These are phyloP conservation scores for Calocybe indica DNA, from an alignment of 768 basidiomycete species.

Conservation along the genomic window DNA sequence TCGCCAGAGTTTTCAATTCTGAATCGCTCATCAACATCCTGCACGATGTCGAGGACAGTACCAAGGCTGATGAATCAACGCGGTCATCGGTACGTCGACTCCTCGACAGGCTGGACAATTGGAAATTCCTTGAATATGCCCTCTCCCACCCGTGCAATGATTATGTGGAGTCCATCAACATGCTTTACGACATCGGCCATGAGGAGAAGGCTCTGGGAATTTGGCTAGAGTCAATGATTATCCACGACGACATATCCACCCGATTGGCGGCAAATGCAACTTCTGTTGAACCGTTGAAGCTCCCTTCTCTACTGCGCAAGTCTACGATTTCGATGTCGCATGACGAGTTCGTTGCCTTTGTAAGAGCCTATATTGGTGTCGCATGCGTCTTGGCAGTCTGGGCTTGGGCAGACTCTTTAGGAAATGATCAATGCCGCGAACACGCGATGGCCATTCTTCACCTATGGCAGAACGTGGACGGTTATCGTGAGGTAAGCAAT, in stretches of 20 bases:
- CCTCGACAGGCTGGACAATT: slow-evolving; percentile 44
- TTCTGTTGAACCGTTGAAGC: slow-evolving; percentile 21
- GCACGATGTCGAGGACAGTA: slow-evolving; percentile 27
- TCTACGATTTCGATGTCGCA: slow-evolving; percentile 27
- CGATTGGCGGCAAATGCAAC: slow-evolving; percentile 38
- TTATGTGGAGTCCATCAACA: slow-evolving; percentile 38
- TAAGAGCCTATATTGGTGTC: slow-evolving; percentile 64
- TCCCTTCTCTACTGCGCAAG: slow-evolving; percentile 32
- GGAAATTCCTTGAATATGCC: slow-evolving; percentile 57
- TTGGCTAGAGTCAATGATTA: slow-evolving; percentile 66
- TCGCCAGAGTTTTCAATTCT: slow-evolving; percentile 47
- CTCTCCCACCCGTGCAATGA: slow-evolving; percentile 48
- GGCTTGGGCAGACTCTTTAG: slow-evolving; percentile 77
- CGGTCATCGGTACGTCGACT: slow-evolving; percentile 45
- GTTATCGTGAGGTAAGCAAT: slow-evolving; percentile 61
- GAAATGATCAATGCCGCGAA: slow-evolving; percentile 57
- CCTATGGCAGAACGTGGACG: slow-evolving; percentile 61
- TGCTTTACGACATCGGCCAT: slow-evolving; percentile 54
- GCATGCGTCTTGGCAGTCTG: slow-evolving; percentile 63
- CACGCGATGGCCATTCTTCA: slow-evolving; percentile 56
- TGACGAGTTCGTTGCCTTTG: slow-evolving; percentile 56
- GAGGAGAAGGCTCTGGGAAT: slow-evolving; percentile 69
- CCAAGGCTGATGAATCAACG: slow-evolving; percentile 31
- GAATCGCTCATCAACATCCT: slow-evolving; percentile 38
- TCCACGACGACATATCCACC: slow-evolving; percentile 44